Percentiles rank a stretch among this genome's conserved stretches.
Evolutionary conservation across 306 rosid genomes (phyloP).

Genomic region (Lablab purpureus): DNA sequence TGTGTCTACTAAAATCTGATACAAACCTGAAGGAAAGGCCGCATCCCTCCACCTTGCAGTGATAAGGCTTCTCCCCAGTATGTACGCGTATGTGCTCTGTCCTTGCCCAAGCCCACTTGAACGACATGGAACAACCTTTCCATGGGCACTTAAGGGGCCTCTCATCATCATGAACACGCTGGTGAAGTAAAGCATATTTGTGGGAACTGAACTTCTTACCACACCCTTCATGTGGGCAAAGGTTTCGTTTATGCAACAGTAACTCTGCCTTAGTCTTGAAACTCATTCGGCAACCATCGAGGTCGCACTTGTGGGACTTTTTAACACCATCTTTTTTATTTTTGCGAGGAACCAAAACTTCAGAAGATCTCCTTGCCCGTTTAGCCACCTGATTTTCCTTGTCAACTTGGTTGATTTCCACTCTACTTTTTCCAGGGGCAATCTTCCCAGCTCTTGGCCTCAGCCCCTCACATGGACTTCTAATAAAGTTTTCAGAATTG

Average conservation of each 20-base stretch:
- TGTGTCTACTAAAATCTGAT: constrained; percentile 93
- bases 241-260: constrained; percentile 77
- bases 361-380: constrained; percentile 57
- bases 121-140: constrained; percentile 97
- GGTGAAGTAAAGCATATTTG: constrained; percentile 84
- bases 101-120: constrained; percentile 99
- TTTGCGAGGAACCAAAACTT: constrained; percentile 47
- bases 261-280: constrained; percentile 75
- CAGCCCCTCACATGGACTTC: constrained; percentile 95
- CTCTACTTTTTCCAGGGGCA: constrained; percentile 40
- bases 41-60: constrained; percentile 86
- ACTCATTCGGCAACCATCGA: constrained; percentile 89
- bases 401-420: constrained; percentile 39
- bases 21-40: constrained; percentile 94
- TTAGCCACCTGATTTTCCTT: constrained; percentile 57
- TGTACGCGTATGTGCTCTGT: constrained; percentile 97
- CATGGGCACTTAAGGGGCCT: constrained; percentile 98
- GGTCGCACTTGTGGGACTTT: constrained; percentile 70
- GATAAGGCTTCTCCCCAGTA: constrained; percentile 95
- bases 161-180: constrained; percentile 85
- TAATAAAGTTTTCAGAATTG: constrained; percentile 57
- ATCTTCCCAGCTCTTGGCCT: constrained; percentile 76
- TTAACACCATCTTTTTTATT: constrained; percentile 53
- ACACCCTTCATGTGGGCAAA: constrained; percentile 90
- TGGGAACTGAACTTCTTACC: constrained; percentile 94